Evolutionary conservation across 345 rosid genomes (phyloP).

Genomic region (Corchorus olitorius): DNA sequence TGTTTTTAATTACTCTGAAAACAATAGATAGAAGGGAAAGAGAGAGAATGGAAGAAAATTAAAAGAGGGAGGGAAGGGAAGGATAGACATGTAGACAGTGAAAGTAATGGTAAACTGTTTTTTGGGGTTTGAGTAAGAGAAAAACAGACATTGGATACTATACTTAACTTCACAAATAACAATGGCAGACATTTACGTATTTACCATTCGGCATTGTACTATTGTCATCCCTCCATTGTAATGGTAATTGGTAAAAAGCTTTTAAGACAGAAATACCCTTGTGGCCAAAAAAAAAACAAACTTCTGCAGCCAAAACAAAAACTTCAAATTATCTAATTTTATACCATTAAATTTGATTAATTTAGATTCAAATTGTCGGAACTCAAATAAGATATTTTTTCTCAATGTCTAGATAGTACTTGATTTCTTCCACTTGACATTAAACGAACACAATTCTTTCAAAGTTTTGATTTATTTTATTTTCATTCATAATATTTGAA

Average conservation of each 20-base stretch:
- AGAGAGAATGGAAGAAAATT: conserved; percentile 12
- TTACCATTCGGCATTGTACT: not conserved
- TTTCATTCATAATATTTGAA: no score
- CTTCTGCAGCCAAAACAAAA: no score
- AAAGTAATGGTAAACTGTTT: not conserved
- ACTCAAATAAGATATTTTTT: no score
- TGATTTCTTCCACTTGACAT: no score
- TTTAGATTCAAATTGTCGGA: no score
- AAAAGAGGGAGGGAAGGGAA: not conserved
- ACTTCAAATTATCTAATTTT: no score
- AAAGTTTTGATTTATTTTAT: no score
- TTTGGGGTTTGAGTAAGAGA: not conserved
- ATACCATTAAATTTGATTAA: no score
- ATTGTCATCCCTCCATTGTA: not conserved
- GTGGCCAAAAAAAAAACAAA: no score
- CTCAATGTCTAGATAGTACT: no score
- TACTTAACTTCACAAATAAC: not conserved
- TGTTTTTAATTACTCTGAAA: not conserved
- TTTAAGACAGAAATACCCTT: conserved; percentile 25
- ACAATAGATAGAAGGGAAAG: not conserved
- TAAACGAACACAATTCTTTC: no score
- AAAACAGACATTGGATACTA: conserved; percentile 12
- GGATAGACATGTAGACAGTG: not conserved
- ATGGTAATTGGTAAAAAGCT: not conserved
- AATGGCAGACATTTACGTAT: conserved; percentile 15